A percentile compares a stretch with the other conserved stretches of the same genome.
Evolutionary conservation across 306 rosid genomes (phyloP).

Genomic region (Purshia tridentata): DNA sequence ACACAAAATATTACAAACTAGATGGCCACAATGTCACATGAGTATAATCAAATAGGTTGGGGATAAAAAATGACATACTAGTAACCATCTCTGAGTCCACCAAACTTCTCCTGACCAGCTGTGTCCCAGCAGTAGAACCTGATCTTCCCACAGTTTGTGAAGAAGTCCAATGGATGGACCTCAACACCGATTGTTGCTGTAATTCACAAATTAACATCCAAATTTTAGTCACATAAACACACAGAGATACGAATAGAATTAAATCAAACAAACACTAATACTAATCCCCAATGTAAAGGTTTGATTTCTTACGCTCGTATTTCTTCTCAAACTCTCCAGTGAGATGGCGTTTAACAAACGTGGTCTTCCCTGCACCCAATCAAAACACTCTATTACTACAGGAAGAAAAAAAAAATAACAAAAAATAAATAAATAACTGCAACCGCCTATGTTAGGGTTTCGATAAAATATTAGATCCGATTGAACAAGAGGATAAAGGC

Average conservation of each 20-base stretch:
- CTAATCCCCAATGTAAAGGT: neutral
- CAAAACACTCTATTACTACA: neutral
- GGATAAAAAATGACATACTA: conserved; percentile 10
- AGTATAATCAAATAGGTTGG: neutral
- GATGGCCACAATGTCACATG: neutral
- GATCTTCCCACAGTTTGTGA: conserved; percentile 32
- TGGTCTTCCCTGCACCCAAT: conserved; percentile 26
- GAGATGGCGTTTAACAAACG: conserved; percentile 36
- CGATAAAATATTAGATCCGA: neutral
- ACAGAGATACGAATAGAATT: neutral
- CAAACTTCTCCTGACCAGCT: conserved; percentile 35
- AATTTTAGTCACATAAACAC: neutral
- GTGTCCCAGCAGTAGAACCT: conserved; percentile 41
- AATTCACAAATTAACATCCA: neutral
- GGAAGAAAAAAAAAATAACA: too few species aligned
- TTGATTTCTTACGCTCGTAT: conserved; percentile 29
- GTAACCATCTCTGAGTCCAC: conserved; percentile 37
- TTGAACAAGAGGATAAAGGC: neutral
- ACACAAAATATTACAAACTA: neutral
- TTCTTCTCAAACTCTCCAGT: conserved; percentile 40
- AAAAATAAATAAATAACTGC: neutral
- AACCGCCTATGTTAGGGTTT: too few species aligned
- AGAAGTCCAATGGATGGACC: conserved; percentile 35
- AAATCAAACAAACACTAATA: too few species aligned
- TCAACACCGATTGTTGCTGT: conserved; percentile 33